Percentiles rank a stretch among this genome's conserved stretches.
Evolutionary conservation across 2,329 filamentous ascomycete species (phyloP).

Genomic region (Fusarium beomiforme): DNA sequence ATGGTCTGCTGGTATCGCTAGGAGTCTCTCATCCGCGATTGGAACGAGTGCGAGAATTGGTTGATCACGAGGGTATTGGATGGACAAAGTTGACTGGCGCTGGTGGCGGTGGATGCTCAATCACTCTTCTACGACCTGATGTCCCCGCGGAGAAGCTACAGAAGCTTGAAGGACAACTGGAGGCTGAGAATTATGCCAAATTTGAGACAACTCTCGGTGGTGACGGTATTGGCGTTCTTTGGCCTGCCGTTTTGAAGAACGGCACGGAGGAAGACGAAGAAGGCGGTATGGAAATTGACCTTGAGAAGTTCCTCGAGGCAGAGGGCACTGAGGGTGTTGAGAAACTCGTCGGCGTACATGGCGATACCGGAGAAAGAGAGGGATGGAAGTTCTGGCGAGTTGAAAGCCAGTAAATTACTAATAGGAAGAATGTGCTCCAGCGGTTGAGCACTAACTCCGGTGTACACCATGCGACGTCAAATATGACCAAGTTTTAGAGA

Average conservation of each 20-base stretch:
- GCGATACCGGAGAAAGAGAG: constrained; percentile 73
- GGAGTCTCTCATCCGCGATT: constrained; percentile 95
- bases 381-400: constrained; percentile 90
- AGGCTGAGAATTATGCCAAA: constrained; percentile 78
- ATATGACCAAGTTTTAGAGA: constrained; percentile 33
- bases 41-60: constrained; percentile 89
- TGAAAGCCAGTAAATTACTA: constrained; percentile 53
- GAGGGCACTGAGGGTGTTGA: constrained; percentile 88
- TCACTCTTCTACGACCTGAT: constrained; percentile 83
- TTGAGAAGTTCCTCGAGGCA: constrained; percentile 84
- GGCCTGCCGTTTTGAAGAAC: constrained; percentile 90
- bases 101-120: constrained; percentile 94
- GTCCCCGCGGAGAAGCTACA: constrained; percentile 65
- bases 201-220: constrained; percentile 93
- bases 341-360: constrained; percentile 82
- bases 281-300: constrained; percentile 91
- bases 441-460: constrained; percentile 16
- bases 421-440: background rate
- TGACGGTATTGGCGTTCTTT: constrained; percentile 92
- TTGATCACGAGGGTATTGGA: constrained; percentile 88
- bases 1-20: constrained; percentile 88
- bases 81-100: constrained; percentile 99
- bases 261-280: constrained; percentile 80
- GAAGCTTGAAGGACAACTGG: constrained; percentile 72
- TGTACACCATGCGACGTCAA: constrained; percentile 39